phyloP scores from a whole-genome alignment of 192 early-diverging fungal species.

The Chytriomyces sp. region DNA sequence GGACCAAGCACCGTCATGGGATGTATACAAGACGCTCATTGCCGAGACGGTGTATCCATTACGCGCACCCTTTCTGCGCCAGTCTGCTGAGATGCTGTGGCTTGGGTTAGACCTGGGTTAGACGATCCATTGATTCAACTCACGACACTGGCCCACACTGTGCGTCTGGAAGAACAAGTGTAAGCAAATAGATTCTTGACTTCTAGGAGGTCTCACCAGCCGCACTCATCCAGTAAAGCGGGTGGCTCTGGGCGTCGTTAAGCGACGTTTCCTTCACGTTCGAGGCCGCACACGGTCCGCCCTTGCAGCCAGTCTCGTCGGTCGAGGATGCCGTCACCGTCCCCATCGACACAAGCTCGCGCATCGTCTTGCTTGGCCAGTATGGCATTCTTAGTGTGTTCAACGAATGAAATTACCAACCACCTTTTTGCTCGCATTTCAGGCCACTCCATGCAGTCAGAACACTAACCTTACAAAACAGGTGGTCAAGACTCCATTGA shows the following conservation, averaged over 20 bases:
- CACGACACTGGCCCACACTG: background rate
- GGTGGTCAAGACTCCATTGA: too few species aligned
- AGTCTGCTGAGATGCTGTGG: background rate
- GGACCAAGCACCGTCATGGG: background rate
- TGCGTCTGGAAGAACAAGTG: background rate
- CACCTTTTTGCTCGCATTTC: too few species aligned
- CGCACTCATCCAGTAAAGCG: slow-evolving; percentile 7
- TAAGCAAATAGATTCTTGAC: too few species aligned
- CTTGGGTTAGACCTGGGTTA: too few species aligned
- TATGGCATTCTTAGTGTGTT: too few species aligned
- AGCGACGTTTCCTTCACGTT: slow-evolving; percentile 10
- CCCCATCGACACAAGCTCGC: slow-evolving; percentile 5
- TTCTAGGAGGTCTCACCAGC: background rate
- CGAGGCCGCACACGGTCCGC: background rate
- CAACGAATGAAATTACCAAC: too few species aligned
- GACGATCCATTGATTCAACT: too few species aligned
- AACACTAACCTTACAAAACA: too few species aligned
- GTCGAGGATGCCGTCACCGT: slow-evolving; percentile 13
- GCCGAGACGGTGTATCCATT: background rate
- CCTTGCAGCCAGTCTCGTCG: background rate
- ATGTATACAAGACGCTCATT: background rate
- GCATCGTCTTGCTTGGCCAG: too few species aligned
- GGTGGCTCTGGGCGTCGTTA: slow-evolving; percentile 10
- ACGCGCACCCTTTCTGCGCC: background rate
- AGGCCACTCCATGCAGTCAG: too few species aligned